A percentile compares a stretch with the other conserved stretches of the same genome.
Evolutionary conservation across 2,329 filamentous ascomycete species (phyloP).

Genomic region (Penicillium concentricum): DNA sequence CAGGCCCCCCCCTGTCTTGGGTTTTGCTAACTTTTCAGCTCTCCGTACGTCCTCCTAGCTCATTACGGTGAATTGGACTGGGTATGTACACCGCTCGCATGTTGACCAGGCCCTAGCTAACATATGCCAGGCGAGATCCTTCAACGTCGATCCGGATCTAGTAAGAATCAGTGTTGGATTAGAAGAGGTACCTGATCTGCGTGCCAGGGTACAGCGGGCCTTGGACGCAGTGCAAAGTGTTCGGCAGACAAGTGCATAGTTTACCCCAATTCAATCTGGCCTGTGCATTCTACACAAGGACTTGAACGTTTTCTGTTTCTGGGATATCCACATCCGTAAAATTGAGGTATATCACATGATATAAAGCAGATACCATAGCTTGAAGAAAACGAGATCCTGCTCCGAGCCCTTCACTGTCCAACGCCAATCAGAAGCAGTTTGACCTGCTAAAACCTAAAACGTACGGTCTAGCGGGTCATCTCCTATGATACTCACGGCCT

Average conservation of each 20-base stretch:
- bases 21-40: constrained; percentile 48
- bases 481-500: constrained; percentile 32
- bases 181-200: constrained; percentile 70
- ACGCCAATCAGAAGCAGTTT: neutral
- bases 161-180: constrained; percentile 87
- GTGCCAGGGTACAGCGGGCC: constrained; percentile 65
- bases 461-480: constrained; percentile 34
- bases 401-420: neutral
- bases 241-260: constrained; percentile 9
- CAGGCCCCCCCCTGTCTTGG: neutral
- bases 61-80: constrained; percentile 93
- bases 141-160: constrained; percentile 76
- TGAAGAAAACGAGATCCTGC: constrained; percentile 12
- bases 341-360: constrained; percentile 10
- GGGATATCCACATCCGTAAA: constrained; percentile 9
- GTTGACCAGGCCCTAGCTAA: constrained; percentile 12
- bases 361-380: constrained; percentile 1
- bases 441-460: constrained; percentile 22
- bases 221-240: constrained; percentile 55
- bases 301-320: neutral
- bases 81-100: constrained; percentile 49
- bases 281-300: neutral
- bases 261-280: neutral
- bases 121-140: constrained; percentile 61
- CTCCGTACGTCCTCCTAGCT: constrained; percentile 85